Conservation (phyloP, 2,329 filamentous ascomycete species). For the Fusarium chlamydosporum region DNA sequence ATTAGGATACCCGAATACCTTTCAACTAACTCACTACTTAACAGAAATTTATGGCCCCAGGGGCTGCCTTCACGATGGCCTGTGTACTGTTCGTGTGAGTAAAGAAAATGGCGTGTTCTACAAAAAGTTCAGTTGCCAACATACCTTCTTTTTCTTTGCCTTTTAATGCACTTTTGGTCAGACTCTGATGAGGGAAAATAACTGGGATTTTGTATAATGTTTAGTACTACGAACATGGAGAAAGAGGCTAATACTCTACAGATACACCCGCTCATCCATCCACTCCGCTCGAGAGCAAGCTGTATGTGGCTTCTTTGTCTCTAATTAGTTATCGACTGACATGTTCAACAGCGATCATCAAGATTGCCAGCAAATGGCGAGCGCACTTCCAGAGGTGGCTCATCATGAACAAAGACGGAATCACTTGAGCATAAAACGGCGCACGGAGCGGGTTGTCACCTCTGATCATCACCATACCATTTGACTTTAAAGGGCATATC, state of each 20-base stretch:
- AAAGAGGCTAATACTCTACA: conserved; percentile 36
- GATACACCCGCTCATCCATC: conserved; percentile 61
- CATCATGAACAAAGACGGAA: conserved; percentile 6
- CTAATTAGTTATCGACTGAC: conserved; percentile 10
- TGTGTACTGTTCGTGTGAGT: conserved; percentile 64
- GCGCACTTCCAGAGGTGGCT: conserved; percentile 28
- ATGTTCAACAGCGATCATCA: conserved; percentile 25
- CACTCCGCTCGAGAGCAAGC: conserved; percentile 56
- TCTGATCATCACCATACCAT: neutral
- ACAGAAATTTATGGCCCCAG: conserved; percentile 64
- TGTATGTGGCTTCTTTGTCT: conserved; percentile 25
- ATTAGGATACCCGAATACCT: fast-evolving
- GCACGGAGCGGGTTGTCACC: conserved; percentile 21
- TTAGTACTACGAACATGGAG: too few species aligned
- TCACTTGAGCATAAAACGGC: conserved; percentile 23
- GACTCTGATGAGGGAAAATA: too few species aligned
- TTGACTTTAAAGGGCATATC: conserved; percentile 27
- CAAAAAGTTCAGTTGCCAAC: conserved; percentile 2
- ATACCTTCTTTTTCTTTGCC: neutral
- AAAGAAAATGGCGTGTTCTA: conserved; percentile 40
- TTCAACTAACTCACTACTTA: conserved; percentile 16
- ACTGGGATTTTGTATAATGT: too few species aligned
- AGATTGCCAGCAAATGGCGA: conserved; percentile 38
- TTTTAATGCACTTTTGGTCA: too few species aligned
- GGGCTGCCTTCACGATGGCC: conserved; percentile 69